These are phyloP conservation scores for Cryptomeria japonica DNA, from an alignment of 75 land plant genomes.

Conservation along the genomic window DNA sequence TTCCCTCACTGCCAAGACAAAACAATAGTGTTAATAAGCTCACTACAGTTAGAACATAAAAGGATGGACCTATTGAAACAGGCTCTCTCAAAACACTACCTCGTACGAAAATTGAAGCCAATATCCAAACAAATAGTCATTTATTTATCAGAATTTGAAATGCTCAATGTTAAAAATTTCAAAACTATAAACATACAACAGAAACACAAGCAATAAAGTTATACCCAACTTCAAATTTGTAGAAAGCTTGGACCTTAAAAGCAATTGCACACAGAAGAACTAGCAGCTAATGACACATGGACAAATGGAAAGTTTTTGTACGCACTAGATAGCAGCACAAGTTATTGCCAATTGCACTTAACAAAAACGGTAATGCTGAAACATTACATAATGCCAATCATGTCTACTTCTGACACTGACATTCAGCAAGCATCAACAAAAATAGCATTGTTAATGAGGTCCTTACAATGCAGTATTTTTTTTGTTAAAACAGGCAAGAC, in stretches of 20 bases:
- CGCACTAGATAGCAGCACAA: background rate
- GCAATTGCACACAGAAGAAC: background rate
- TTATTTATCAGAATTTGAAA: background rate
- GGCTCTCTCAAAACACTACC: background rate
- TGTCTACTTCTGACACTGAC: background rate
- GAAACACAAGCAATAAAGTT: background rate
- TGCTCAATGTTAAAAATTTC: background rate
- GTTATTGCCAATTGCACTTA: background rate
- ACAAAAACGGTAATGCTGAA: background rate
- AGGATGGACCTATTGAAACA: background rate
- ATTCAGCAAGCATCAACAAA: background rate
- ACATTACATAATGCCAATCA: background rate
- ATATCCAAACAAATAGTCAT: background rate
- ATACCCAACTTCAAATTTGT: background rate
- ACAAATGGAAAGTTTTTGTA: background rate
- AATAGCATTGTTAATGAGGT: background rate
- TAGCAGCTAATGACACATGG: background rate
- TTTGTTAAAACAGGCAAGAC: too few relatives aligned
- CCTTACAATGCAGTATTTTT: background rate
- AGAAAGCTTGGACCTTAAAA: background rate
- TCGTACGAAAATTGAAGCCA: background rate
- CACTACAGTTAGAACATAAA: background rate
- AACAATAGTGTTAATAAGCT: background rate
- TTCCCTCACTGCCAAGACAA: constrained; percentile 29
- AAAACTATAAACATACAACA: background rate